A percentile compares a stretch with the other conserved stretches of the same genome.
Evolutionary conservation across 225 moss, liverwort and hornwort genomes (phyloP).

Genomic region (Pleurozium schreberi): DNA sequence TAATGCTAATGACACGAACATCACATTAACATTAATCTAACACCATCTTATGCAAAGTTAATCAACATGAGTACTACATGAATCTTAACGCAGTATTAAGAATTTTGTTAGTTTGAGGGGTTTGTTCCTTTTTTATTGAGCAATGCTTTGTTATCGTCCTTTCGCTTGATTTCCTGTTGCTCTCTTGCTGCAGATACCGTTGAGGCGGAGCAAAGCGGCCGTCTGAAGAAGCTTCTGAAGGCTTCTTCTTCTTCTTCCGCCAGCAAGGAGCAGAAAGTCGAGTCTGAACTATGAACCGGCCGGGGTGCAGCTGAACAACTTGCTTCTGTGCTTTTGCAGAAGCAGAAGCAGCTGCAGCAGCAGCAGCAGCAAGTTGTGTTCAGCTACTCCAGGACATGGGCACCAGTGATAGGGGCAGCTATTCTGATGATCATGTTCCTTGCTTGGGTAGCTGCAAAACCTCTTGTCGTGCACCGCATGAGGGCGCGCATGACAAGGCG

Average conservation of each 20-base stretch:
- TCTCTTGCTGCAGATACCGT: slow-evolving; percentile 49
- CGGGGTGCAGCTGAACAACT: slow-evolving; percentile 41
- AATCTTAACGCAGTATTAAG: not conserved
- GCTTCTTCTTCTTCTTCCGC: not conserved
- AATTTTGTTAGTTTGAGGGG: not conserved
- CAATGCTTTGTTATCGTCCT: not conserved
- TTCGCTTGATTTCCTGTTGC: not conserved
- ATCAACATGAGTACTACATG: not conserved
- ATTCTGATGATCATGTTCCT: slow-evolving; percentile 39
- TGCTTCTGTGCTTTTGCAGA: not conserved
- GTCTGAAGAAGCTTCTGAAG: slow-evolving; percentile 54
- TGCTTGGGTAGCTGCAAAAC: slow-evolving; percentile 55
- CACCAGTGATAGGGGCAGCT: slow-evolving; percentile 48
- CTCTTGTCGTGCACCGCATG: slow-evolving; percentile 40
- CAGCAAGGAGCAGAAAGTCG: slow-evolving; percentile 10
- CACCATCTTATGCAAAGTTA: not conserved
- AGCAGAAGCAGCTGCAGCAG: not conserved
- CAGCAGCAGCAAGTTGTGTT: slow-evolving; percentile 4
- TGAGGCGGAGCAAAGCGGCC: slow-evolving; percentile 58
- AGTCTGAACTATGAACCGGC: slow-evolving; percentile 73
- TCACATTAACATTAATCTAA: not conserved
- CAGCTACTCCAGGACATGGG: slow-evolving; percentile 38
- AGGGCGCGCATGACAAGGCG: slow-evolving; percentile 32
- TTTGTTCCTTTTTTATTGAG: not conserved
- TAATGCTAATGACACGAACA: not conserved